Evolutionary conservation across 352 stramenopile species (phyloP).

Genomic region (Salisapilia sapeloensis): DNA sequence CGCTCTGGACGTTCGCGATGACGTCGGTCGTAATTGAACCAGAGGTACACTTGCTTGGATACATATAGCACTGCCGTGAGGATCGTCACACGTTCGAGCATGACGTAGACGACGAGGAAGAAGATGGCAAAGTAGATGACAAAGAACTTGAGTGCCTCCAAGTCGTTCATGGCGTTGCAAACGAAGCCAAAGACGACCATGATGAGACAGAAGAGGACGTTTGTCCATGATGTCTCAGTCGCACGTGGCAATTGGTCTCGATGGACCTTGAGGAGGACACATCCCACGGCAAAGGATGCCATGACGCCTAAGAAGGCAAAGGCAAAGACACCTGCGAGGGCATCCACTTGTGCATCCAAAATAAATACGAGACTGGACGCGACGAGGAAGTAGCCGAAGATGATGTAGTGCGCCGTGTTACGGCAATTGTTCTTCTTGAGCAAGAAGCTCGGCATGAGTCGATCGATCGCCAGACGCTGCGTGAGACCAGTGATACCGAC

Average conservation of each 20-base stretch:
- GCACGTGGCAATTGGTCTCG: constrained; percentile 55
- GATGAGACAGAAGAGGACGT: constrained; percentile 21
- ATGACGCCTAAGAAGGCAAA: constrained; percentile 80
- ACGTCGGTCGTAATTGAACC: constrained; percentile 3
- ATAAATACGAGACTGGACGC: constrained; percentile 53
- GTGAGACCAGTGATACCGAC: constrained; percentile 41
- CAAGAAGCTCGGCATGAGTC: constrained; percentile 38
- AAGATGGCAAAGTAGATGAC: constrained; percentile 37
- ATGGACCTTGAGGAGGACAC: constrained; percentile 79
- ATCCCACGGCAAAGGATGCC: constrained; percentile 62
- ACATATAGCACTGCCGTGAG: constrained; percentile 30
- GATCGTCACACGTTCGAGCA: constrained; percentile 41
- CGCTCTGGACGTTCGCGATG: constrained; percentile 6
- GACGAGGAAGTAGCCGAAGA: constrained; percentile 58
- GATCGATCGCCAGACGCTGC: constrained; percentile 67
- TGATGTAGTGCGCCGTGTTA: constrained; percentile 67
- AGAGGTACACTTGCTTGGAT: constrained; percentile 15
- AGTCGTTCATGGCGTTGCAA: constrained; percentile 28
- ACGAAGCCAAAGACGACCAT: constrained; percentile 32
- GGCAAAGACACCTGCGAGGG: constrained; percentile 74
- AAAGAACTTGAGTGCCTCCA: constrained; percentile 25
- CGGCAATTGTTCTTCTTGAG: constrained; percentile 44
- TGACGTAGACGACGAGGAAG: constrained; percentile 27
- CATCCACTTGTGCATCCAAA: constrained; percentile 58
- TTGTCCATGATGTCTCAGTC: constrained; percentile 43